A percentile compares a stretch with the other conserved stretches of the same genome.
phyloP scores from a whole-genome alignment of 768 basidiomycete species.

The Pilatotrama ljubarskyi region DNA sequence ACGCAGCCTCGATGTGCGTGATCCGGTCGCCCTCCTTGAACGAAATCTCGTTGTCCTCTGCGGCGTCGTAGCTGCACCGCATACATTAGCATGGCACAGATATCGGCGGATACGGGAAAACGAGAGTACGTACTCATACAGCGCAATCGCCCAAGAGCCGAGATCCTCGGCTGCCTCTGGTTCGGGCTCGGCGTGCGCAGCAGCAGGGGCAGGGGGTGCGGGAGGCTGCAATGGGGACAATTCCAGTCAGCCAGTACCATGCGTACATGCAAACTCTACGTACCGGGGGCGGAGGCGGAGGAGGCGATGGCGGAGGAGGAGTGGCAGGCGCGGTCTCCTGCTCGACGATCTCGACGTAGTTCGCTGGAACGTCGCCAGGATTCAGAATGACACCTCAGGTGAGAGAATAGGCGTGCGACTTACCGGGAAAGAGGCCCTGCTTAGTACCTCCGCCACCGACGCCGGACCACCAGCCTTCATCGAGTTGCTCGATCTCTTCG shows the following conservation, averaged over 20 bases:
- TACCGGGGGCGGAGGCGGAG: conserved; percentile 51
- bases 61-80: conserved; percentile 72
- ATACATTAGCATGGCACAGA: conserved; percentile 1
- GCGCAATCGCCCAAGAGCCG: conserved; percentile 61
- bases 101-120: not conserved
- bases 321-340: conserved; percentile 42
- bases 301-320: conserved; percentile 57
- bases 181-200: conserved; percentile 47
- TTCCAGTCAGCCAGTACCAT: not conserved
- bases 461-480: conserved; percentile 93
- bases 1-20: conserved; percentile 72
- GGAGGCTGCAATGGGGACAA: conserved; percentile 25
- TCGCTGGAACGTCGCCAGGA: conserved; percentile 46
- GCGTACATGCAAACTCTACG: not conserved
- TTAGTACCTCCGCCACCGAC: conserved; percentile 63
- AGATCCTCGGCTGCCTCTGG: conserved; percentile 49
- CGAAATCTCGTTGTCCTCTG: conserved; percentile 87
- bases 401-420: conserved; percentile 19
- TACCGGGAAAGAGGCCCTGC: conserved; percentile 84
- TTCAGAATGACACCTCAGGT: not conserved
- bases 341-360: conserved; percentile 83
- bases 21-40: conserved; percentile 85
- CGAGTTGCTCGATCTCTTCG: conserved; percentile 79
- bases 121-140: conserved; percentile 62
- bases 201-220: conserved; percentile 44